Evolutionary conservation across 768 basidiomycete species (phyloP).

Genomic region (Suillus lakei): DNA sequence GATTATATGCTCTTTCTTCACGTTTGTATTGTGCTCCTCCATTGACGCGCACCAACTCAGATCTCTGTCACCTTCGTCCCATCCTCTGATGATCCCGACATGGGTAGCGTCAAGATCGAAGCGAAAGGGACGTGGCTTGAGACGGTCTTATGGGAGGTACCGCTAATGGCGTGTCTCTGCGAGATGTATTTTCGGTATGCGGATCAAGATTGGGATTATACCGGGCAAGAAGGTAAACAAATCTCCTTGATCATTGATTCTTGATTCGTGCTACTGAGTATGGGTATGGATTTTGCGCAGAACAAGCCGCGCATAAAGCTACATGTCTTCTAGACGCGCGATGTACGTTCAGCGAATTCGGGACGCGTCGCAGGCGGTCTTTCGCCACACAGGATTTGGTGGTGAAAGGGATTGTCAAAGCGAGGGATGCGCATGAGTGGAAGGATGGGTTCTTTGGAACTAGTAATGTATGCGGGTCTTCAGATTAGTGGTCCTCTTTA

Average conservation of each 20-base stretch:
- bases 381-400: conserved; percentile 80
- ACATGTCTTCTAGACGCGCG: conserved; percentile 61
- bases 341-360: conserved; percentile 84
- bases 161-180: conserved; percentile 89
- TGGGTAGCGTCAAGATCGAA: conserved; percentile 75
- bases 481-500: conserved; percentile 19
- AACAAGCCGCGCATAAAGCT: conserved; percentile 75
- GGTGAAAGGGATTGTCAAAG: conserved; percentile 69
- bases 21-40: background rate
- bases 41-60: conserved; percentile 39
- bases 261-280: background rate
- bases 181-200: conserved; percentile 85
- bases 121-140: conserved; percentile 77
- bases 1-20: background rate
- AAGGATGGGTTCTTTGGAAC: conserved; percentile 64
- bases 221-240: conserved; percentile 73
- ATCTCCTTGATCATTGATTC: background rate
- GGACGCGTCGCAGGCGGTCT: conserved; percentile 80
- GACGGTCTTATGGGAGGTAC: conserved; percentile 95
- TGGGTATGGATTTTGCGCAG: conserved; percentile 42
- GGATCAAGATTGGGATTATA: conserved; percentile 82
- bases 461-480: conserved; percentile 67
- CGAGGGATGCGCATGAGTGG: conserved; percentile 35
- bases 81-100: conserved; percentile 47
- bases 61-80: conserved; percentile 71